phyloP scores from a whole-genome alignment of 305 asterid species.

The Plantago rigida region DNA sequence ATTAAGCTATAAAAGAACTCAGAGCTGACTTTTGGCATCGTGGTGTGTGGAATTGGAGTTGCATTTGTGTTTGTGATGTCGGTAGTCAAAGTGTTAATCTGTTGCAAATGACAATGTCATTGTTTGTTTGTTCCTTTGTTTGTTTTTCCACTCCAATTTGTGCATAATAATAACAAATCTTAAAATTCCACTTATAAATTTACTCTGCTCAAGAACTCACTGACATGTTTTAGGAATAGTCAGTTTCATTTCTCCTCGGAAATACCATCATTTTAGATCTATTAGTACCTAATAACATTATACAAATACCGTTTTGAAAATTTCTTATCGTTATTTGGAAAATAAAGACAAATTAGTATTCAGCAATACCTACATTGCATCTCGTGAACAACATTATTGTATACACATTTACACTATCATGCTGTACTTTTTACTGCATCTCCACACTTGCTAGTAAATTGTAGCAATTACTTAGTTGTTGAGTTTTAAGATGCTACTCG shows the following conservation, averaged over 20 bases:
- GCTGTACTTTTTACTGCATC: too few species aligned
- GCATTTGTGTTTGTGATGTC: not conserved
- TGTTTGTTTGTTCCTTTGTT: not conserved
- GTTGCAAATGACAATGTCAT: constrained; percentile 15
- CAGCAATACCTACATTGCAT: constrained; percentile 30
- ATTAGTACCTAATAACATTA: not conserved
- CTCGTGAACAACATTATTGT: constrained; percentile 21
- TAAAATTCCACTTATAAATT: too few species aligned
- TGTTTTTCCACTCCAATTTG: not conserved
- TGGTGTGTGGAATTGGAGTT: constrained; percentile 20
- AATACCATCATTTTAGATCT: constrained; percentile 2
- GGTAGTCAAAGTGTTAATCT: constrained; percentile 28
- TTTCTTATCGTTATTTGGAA: constrained; percentile 21
- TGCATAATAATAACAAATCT: not conserved
- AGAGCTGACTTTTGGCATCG: constrained; percentile 22
- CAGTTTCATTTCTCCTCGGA: constrained; percentile 23
- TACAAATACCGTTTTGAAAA: constrained; percentile 10
- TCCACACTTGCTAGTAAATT: too few species aligned
- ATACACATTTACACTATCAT: too few species aligned
- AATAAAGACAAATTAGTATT: constrained; percentile 45
- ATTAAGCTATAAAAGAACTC: not conserved
- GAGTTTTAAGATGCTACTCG: too few species aligned
- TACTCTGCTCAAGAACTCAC: not conserved
- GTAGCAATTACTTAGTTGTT: too few species aligned
- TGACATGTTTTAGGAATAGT: constrained; percentile 17